Base-by-base conservation (phyloP, 208 protist species). In the Trypanosoma cruzi region DNA sequence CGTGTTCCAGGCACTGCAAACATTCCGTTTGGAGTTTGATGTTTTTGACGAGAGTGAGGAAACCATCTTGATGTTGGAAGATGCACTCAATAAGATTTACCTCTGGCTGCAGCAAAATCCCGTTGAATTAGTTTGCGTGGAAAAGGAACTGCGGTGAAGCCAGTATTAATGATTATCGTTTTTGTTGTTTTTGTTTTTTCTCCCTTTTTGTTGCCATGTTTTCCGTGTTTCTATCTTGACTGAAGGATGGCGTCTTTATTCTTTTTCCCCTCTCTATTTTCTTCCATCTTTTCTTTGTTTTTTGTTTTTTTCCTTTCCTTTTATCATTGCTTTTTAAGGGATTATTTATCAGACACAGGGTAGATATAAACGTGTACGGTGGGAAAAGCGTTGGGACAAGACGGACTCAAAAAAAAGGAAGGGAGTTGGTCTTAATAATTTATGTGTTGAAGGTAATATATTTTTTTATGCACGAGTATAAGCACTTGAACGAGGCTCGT, bases 401-500 rank as follows among this genome's bases (percentile, higher is more conserved):
- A 29, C 49, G 49, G 14, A n/a, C 0, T n/a, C 16, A 55, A 24
- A 13, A 7, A 50, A 32, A 68, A 20, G 36, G 36, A 58, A 70
- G 20, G 29, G 22, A n/a, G 18, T 49, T 16, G 1, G 68, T 44
- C n/a, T 29, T 8, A 8, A 11, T 44, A 57, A 68, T 61, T 68
- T 60, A 40, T 42, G 57, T 69, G 66, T 24, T 26, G 18, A 49
- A 46, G 11, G 48, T 34, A 54, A 61, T 20, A 24, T 36, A n/a
- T 31, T 40, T 85, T 86, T 74, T 64, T 61, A 66, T 82, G 34
- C 81, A 61, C 52, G 70, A n/a, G 4, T 88, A 71, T 64, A 64
- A 81, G 13, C 61, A 77, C 24, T 76, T 85, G 57, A 54, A 66
- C 14, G 70, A 86, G 58, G 87, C 84, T 46, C 75, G 87, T 2